Evolutionary conservation across 163 green algal species (phyloP).

Genomic region (Chlorella variabilis): DNA sequence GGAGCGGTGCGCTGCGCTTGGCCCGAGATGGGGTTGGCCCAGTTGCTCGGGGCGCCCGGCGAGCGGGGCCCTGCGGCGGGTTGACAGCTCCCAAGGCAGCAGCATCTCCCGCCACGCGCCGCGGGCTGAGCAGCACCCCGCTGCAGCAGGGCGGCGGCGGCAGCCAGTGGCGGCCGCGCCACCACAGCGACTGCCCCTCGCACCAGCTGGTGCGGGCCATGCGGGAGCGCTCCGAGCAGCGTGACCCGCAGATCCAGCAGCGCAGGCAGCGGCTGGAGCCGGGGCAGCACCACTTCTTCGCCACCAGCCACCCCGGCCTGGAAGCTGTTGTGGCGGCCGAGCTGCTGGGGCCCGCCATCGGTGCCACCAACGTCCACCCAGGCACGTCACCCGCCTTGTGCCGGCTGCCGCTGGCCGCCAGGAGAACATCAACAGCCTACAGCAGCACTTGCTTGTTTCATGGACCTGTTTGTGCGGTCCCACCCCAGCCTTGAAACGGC

Average conservation of each 20-base stretch:
- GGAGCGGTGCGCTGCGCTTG: no score
- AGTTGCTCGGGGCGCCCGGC: no score
- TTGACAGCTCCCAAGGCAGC: no score
- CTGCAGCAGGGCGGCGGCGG: background rate
- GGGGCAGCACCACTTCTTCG: slow-evolving; percentile 62
- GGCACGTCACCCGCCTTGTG: background rate
- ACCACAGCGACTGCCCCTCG: background rate
- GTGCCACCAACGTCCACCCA: slow-evolving; percentile 54
- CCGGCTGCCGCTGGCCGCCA: background rate
- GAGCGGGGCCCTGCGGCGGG: no score
- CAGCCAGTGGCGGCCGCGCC: slow-evolving; percentile 11
- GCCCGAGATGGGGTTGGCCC: no score
- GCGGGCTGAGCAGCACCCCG: background rate
- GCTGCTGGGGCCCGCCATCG: slow-evolving; percentile 60
- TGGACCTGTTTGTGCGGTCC: no score
- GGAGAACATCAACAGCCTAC: no score
- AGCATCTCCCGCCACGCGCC: background rate
- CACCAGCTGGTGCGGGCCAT: slow-evolving; percentile 11
- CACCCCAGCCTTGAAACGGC: no score
- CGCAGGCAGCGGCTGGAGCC: background rate
- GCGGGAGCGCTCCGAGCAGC: background rate
- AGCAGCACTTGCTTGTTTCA: no score
- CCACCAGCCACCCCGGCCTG: slow-evolving; percentile 82
- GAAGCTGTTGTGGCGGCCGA: slow-evolving; percentile 84
- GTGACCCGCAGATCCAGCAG: slow-evolving; percentile 15